Evolutionary conservation across 306 rosid species (phyloP).

Genomic region (Castanea mollissima): DNA sequence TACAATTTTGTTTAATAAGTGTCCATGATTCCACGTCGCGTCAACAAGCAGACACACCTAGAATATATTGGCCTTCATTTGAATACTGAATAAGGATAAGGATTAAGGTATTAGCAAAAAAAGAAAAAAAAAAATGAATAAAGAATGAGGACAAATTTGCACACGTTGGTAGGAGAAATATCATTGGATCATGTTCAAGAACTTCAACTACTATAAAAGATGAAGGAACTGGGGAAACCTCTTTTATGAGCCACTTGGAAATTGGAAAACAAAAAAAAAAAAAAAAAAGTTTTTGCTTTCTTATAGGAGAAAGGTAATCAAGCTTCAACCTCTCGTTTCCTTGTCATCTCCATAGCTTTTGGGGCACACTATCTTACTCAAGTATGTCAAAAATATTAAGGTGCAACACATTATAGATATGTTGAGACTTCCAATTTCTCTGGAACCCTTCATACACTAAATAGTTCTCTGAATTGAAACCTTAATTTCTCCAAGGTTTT

Average conservation of each 20-base stretch:
- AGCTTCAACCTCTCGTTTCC: not conserved
- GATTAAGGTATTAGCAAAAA: not conserved
- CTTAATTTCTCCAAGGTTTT: not conserved
- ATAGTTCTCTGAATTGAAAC: not conserved
- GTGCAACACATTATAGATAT: no score
- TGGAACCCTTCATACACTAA: not conserved
- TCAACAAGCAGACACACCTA: constrained; percentile 1
- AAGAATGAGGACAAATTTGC: not conserved
- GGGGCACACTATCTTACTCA: no score
- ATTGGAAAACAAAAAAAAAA: not conserved
- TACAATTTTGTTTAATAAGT: not conserved
- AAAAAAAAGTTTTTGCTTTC: not conserved
- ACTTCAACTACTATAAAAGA: not conserved
- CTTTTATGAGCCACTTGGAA: not conserved
- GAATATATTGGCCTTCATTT: not conserved
- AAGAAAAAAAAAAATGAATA: no score
- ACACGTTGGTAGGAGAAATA: not conserved
- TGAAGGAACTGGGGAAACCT: not conserved
- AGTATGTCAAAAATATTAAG: no score
- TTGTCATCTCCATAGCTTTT: not conserved
- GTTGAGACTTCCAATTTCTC: no score
- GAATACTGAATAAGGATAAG: constrained; percentile 1
- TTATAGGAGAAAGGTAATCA: not conserved
- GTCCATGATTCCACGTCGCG: constrained; percentile 1
- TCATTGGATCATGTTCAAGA: not conserved